Evolutionary conservation across 257 asterid species (phyloP), one percentile per base, ranked within the genome.

Genomic region (Forsythia viridissima): DNA sequence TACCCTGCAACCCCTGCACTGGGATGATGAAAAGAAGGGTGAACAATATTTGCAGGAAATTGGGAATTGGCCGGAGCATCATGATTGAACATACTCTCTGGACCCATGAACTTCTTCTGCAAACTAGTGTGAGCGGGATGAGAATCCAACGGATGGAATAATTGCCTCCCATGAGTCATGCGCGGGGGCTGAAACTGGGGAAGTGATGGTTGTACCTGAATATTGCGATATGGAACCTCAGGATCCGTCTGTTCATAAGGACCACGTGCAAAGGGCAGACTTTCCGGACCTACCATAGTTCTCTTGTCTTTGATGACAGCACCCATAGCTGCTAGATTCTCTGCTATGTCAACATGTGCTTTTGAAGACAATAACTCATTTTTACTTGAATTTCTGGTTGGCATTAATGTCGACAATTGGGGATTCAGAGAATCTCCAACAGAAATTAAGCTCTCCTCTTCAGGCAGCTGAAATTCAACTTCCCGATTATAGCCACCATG

Each of bases 11-110:
- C 83, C 83, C 92, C 84, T 38, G 86, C 85, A 80, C 76, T 85
- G 4, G 92, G 89, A 66, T 85, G 94, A 75, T 86, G 90, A 76
- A 90, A 87, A 76, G 90, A 82, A 69, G 94, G 94, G 21, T 85
- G 88, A 38, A 81, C 70, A 84, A 89, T 76, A 51, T 76, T 86
- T 42, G 86, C 40, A 39, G 96, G 75, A 79, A 86, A 83, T 59
- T 89, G 92, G 82, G 84, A 88, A 84, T 79, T 89, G 74, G 83
- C 80, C 18, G 87, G 85, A 79, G 90, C 81, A 80, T 85, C 91
- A 12, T 79, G 87, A 80, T 79, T 90, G 78, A 77, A 76, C 78
- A 81, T 76, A 57, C 85, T 86, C 57, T 88, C 97, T 3, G 88
- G 86, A 69, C 91, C 87, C 84, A 80, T 8, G 74, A 89, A 87